Evolutionary conservation across 352 stramenopile species (phyloP), one percentile per base, ranked within the genome.

Genomic region (Pythium phragmitis): DNA sequence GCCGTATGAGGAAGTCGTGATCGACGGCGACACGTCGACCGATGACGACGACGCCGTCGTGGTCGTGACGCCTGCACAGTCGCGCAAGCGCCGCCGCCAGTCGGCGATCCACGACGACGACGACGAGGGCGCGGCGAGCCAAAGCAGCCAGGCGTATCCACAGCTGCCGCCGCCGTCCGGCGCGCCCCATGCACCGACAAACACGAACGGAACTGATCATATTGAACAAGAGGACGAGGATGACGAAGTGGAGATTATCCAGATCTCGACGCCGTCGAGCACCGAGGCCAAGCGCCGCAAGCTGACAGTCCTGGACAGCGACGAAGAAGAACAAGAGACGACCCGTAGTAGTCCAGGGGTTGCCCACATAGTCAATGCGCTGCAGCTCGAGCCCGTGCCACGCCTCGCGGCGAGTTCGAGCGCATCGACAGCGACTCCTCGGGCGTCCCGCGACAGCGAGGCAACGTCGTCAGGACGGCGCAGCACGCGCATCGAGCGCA

Each of bases 51-150:
- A 85, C 8, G 82, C 87, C 1, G 72, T 77, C 14, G 73, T 89
- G 45, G 59, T 75, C 57, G 77, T 91, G 49, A 63, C 74, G 19
- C 78, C 80, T 37, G 33, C 33, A n/a, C 68, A 82, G 59, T 75
- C 71, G 36, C 82, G 83, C 56, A 91, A 91, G 66, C 81, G 82
- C 33, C 71, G 73, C 17, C 80, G 82, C 33, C 70, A 66, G 54
- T 87, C 82, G 39, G 68, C 78, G 23, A 80, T 89, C 55, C 53
- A 85, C 47, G 57, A 89, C 58, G 77, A 86, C 0, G 84, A 90
- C 12, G 81, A 89, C 19, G 78, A 87, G 13, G 68, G 58, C 26
- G 69, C 65, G 7, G 64, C 57, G 13, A 48, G 30, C 11, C 48
- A 59, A 34, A 45, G 39, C 37, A 34, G 23, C 21, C 49, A 46